Conservation (phyloP, 1,284 basidiomycete species). For the Moesziomyces sp. region DNA sequence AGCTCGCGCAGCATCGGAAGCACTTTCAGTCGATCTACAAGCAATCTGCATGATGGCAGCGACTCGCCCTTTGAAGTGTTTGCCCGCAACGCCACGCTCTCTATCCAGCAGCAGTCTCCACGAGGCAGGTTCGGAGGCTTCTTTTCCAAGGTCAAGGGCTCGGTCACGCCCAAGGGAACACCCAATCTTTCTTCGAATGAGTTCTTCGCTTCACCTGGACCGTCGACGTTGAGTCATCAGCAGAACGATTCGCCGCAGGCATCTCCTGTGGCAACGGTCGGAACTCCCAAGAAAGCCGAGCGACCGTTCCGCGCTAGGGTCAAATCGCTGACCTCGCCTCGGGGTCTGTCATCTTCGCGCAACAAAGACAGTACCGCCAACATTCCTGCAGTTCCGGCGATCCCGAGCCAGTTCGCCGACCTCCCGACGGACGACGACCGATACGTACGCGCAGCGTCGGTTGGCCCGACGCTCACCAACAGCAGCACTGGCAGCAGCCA, state of each 20-base stretch:
- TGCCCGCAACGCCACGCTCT: neutral
- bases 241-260: slow-evolving; percentile 1
- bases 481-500: slow-evolving; percentile 1
- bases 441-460: neutral
- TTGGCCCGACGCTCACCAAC: neutral
- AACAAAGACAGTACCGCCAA: slow-evolving; percentile 12
- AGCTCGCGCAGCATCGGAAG: slow-evolving; percentile 28
- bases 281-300: slow-evolving; percentile 11
- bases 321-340: slow-evolving; percentile 34
- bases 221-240: slow-evolving; percentile 2
- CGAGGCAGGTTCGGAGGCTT: slow-evolving; percentile 28
- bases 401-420: slow-evolving; percentile 10
- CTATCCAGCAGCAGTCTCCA: slow-evolving; percentile 9
- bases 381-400: slow-evolving; percentile 22
- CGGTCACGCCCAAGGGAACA: slow-evolving; percentile 18
- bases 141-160: slow-evolving; percentile 25
- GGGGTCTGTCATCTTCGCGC: slow-evolving; percentile 19
- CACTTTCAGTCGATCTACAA: slow-evolving; percentile 33
- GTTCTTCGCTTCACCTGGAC: neutral
- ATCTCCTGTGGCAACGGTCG: neutral
- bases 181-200: slow-evolving; percentile 9
- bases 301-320: slow-evolving; percentile 20
- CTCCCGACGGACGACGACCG: neutral
- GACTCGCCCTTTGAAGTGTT: slow-evolving; percentile 6
- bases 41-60: slow-evolving; percentile 13